Base-by-base conservation (phyloP, 2,329 filamentous ascomycete species). In the Fusarium tuaranense region DNA sequence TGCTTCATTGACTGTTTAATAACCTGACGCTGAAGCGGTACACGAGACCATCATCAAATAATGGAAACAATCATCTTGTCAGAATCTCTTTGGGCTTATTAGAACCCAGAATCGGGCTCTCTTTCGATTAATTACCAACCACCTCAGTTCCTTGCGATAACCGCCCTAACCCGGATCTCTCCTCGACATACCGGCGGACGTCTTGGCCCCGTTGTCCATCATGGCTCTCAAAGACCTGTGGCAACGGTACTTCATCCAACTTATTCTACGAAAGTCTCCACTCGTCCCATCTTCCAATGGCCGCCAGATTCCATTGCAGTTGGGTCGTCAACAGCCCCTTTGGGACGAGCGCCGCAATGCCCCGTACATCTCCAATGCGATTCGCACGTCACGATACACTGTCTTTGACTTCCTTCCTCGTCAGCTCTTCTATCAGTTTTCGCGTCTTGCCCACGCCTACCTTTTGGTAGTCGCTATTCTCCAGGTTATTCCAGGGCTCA, bases 381-480 rank as follows among this genome's bases (percentile, higher is more conserved):
- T 51, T 12, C 46, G 46, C 7, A 51, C 46, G 1, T 51, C 46
- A 1, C 22, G 46, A 8, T 51, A 51, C 22, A 51, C 46, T 2
- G 14, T 53, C 16, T 63, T 22, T 6, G 46, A 65, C 62, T 65
- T 65, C 22, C 48, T 65, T 18, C 62, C 62, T 34, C 62, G 46
- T 20, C 44, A 55, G 48, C 9, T 65, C 38, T 39, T 65, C 20
- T 57, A 57, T 34, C 62, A 65, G 30, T 41, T 57, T 18, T 65
- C 62, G 3, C 62, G 62, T 18, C 32, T 65, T 14, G 62, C 62
- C 34, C 62, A 65, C 34, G 62, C 62, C 51, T 65, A 65, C 27
- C 34, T 65, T n/a, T 27, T 65, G 18, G 48, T 57, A 13, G 34
- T 65, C 3, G 62, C 62, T 16, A 65, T 65, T 10, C 25, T 65